phyloP scores from a whole-genome alignment of 2,329 filamentous ascomycete species.

The Domatiomyces globalis region DNA sequence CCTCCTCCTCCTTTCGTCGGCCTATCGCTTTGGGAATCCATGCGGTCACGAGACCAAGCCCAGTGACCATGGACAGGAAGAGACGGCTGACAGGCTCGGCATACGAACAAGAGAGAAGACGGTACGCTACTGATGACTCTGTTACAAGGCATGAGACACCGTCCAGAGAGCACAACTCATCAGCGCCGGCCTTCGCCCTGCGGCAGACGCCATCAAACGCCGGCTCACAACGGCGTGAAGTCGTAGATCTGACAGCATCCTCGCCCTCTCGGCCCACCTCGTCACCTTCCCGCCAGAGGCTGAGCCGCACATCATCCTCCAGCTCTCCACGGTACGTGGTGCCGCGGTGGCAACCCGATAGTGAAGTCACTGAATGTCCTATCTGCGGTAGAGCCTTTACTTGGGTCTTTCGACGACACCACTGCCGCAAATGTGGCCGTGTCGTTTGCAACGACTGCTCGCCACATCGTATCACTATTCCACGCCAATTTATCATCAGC shows the following conservation, averaged over 20 bases:
- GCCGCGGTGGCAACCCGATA: slow-evolving; percentile 79
- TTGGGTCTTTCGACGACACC: slow-evolving; percentile 79
- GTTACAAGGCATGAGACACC: slow-evolving; percentile 9
- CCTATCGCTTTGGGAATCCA: background rate
- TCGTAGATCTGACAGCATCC: slow-evolving; percentile 18
- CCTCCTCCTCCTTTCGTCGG: background rate
- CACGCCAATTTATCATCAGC: slow-evolving; percentile 79
- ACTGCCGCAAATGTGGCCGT: slow-evolving; percentile 89
- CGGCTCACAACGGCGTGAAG: slow-evolving; percentile 6
- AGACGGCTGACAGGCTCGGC: slow-evolving; percentile 27
- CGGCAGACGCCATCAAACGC: slow-evolving; percentile 6
- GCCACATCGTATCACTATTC: slow-evolving; percentile 87
- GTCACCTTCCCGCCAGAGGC: slow-evolving; percentile 9
- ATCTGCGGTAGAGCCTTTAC: slow-evolving; percentile 71
- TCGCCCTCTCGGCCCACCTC: slow-evolving; percentile 17
- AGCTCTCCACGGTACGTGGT: slow-evolving; percentile 38
- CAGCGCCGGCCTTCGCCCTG: slow-evolving; percentile 21
- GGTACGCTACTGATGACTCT: slow-evolving; percentile 14
- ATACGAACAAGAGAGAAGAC: slow-evolving; percentile 20
- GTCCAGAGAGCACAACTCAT: slow-evolving; percentile 14
- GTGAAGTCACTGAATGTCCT: slow-evolving; percentile 66
- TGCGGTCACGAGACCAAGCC: background rate
- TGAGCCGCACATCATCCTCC: slow-evolving; percentile 8
- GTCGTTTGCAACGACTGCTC: slow-evolving; percentile 86
- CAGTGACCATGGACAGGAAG: slow-evolving; percentile 25